These are phyloP conservation scores for Debaryomyces hansenii DNA, from an alignment of 805 yeast genomes.

Conservation along the genomic window DNA sequence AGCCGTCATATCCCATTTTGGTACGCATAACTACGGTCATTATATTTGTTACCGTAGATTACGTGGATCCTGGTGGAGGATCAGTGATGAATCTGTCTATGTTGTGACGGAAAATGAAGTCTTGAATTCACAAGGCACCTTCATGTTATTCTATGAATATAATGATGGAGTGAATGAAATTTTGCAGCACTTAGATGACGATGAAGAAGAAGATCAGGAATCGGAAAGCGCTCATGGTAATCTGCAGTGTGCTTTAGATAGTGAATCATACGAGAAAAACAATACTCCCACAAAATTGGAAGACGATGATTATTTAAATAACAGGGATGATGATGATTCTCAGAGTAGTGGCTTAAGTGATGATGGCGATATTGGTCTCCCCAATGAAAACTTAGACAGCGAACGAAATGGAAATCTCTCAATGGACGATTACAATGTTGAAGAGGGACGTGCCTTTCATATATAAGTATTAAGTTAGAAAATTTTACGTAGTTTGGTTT, in stretches of 20 bases:
- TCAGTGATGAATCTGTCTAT: conserved; percentile 86
- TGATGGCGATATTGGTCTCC: background rate
- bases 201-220: conserved; percentile 15
- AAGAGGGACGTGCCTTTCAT: conserved; percentile 23
- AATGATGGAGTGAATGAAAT: conserved; percentile 28
- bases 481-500: background rate
- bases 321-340: conserved; percentile 10
- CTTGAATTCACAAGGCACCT: conserved; percentile 78
- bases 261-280: too few species aligned
- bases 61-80: conserved; percentile 93
- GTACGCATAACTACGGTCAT: conserved; percentile 97
- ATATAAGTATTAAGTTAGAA: conserved; percentile 7
- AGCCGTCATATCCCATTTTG: conserved; percentile 89
- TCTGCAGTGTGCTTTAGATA: too few species aligned
- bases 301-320: too few species aligned
- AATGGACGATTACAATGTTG: conserved; percentile 11
- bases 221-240: background rate
- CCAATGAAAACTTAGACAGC: background rate
- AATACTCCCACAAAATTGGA: too few species aligned
- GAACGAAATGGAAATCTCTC: background rate
- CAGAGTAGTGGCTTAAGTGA: conserved; percentile 15
- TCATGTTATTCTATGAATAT: conserved; percentile 85
- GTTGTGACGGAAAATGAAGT: conserved; percentile 81
- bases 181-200: conserved; percentile 17
- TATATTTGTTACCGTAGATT: conserved; percentile 82